Conservation (phyloP, 352 stramenopile species). For the Peronospora destructor region DNA sequence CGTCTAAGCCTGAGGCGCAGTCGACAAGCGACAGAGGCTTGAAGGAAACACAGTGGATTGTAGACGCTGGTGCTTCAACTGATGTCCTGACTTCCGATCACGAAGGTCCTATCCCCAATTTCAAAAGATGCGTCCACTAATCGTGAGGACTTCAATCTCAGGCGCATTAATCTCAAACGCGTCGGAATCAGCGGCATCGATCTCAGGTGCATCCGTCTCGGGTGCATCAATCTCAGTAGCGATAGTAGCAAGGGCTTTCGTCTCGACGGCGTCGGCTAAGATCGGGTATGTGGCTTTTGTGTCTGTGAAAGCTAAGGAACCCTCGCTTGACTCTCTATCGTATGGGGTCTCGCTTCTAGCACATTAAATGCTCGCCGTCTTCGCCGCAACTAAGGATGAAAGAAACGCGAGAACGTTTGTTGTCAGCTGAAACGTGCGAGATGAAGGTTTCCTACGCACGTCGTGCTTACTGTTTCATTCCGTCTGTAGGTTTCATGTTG, state of each 20-base stretch:
- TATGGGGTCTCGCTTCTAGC: neutral
- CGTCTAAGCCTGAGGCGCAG: slow-evolving; percentile 1
- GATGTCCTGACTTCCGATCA: too few relatives aligned
- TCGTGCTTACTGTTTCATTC: slow-evolving; percentile 22
- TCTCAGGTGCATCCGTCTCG: neutral
- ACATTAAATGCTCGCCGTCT: slow-evolving; percentile 6
- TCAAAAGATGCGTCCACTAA: too few relatives aligned
- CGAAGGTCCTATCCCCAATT: too few relatives aligned
- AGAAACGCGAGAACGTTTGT: neutral
- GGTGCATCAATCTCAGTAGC: too few relatives aligned
- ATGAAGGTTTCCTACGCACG: slow-evolving; percentile 2
- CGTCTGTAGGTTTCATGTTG: slow-evolving; percentile 8
- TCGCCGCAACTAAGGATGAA: slow-evolving; percentile 8
- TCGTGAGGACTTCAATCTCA: neutral
- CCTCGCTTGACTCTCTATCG: neutral
- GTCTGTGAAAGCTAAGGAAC: neutral
- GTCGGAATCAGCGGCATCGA: slow-evolving; percentile 1
- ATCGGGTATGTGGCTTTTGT: neutral
- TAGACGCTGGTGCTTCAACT: neutral
- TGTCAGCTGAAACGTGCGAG: neutral
- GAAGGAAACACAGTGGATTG: neutral
- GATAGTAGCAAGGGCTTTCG: too few relatives aligned
- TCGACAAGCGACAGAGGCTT: slow-evolving; percentile 1
- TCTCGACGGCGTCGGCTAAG: too few relatives aligned
- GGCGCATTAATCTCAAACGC: neutral